A percentile compares a stretch with the other conserved stretches of the same genome.
Conservation (phyloP, 2,329 filamentous ascomycete species). For the Arthroderma sp. region DNA sequence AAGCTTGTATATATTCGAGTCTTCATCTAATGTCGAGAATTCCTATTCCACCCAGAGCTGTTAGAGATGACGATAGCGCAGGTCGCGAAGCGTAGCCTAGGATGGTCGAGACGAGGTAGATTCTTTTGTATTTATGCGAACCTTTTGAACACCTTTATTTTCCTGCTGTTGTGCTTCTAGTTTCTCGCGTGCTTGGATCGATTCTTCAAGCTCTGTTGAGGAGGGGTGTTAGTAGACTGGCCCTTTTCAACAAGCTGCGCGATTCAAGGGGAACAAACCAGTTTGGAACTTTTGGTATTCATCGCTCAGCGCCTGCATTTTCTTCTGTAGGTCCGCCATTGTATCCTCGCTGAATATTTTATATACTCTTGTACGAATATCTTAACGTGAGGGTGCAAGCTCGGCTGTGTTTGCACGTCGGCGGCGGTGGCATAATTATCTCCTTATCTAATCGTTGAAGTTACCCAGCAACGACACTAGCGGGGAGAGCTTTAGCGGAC, state of each 20-base stretch:
- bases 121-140: constrained; percentile 20
- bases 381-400: too few relatives aligned
- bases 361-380: too few relatives aligned
- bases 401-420: too few relatives aligned
- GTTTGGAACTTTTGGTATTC: constrained; percentile 78
- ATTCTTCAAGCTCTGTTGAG: constrained; percentile 60
- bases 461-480: constrained; percentile 8
- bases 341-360: constrained; percentile 2
- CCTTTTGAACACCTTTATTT: constrained; percentile 75
- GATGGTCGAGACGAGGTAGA: background rate
- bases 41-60: constrained; percentile 42
- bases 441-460: too few relatives aligned
- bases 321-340: constrained; percentile 63
- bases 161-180: constrained; percentile 88
- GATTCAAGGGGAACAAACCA: constrained; percentile 38
- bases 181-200: constrained; percentile 70
- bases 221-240: background rate
- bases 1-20: constrained; percentile 89
- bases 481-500: constrained; percentile 3
- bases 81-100: background rate
- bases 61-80: background rate
- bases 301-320: constrained; percentile 70
- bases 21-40: constrained; percentile 64
- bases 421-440: too few relatives aligned
- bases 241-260: background rate